A percentile compares a stretch with the other conserved stretches of the same genome.
phyloP scores from a whole-genome alignment of 805 yeast species.

The Starmera dryadoides region DNA sequence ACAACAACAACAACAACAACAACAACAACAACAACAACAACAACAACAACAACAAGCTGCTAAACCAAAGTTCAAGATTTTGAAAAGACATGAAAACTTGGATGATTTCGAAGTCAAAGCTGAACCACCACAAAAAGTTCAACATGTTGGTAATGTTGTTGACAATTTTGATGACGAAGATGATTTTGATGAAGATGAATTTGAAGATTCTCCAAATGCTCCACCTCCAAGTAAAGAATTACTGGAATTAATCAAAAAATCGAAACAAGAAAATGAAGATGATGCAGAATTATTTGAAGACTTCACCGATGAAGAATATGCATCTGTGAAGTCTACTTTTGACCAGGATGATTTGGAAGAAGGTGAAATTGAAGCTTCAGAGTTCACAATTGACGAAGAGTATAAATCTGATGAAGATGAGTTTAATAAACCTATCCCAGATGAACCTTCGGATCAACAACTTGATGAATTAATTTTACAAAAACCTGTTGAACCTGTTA shows the following conservation, averaged over 20 bases:
- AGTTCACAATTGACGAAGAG: constrained; percentile 19
- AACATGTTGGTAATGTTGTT: neutral
- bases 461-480: constrained; percentile 3
- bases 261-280: constrained; percentile 8
- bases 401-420: constrained; percentile 8
- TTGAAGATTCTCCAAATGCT: neutral
- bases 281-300: constrained; percentile 17
- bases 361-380: constrained; percentile 13
- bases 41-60: too few species aligned
- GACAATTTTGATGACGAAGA: neutral
- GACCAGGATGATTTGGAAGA: constrained; percentile 1
- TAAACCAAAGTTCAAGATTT: constrained; percentile 16
- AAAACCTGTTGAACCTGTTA: neutral
- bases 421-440: constrained; percentile 5
- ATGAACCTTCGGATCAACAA: constrained; percentile 5
- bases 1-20: too few species aligned
- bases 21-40: neutral
- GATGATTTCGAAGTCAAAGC: neutral
- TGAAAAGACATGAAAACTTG: constrained; percentile 13
- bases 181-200: neutral
- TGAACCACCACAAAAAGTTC: constrained; percentile 1
- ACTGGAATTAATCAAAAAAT: constrained; percentile 12
- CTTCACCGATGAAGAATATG: constrained; percentile 14
- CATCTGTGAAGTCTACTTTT: constrained; percentile 1
- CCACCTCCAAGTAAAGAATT: constrained; percentile 17